Percentiles rank a stretch among this genome's conserved stretches.
Evolutionary conservation across 768 basidiomycete genomes (phyloP).

Genomic region (Cystoderma amianthinum): DNA sequence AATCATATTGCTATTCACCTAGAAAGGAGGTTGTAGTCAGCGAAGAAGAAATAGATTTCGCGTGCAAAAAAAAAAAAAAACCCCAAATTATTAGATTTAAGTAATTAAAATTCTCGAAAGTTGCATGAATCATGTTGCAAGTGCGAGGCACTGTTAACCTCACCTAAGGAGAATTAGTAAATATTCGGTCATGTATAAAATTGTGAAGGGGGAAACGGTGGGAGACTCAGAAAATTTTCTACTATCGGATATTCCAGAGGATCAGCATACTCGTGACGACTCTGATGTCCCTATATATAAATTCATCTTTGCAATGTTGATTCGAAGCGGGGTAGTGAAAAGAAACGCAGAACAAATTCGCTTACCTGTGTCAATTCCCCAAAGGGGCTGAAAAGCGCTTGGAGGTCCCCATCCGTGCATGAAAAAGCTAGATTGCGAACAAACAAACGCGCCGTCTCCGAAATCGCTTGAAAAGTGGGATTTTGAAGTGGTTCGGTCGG

Average conservation of each 20-base stretch:
- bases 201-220: neutral
- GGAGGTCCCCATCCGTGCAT: slow-evolving; percentile 67
- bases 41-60: no score
- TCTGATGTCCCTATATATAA: slow-evolving; percentile 54
- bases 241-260: slow-evolving; percentile 47
- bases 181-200: no score
- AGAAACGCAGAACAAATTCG: slow-evolving; percentile 2
- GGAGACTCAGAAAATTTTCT: slow-evolving; percentile 38
- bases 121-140: no score
- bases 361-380: slow-evolving; percentile 77
- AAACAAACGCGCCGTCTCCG: slow-evolving; percentile 77
- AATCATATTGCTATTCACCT: slow-evolving; percentile 30
- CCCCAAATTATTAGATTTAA: no score
- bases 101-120: no score
- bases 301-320: slow-evolving; percentile 29
- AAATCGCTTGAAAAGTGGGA: slow-evolving; percentile 50
- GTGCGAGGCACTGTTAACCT: no score
- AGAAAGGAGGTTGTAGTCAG: slow-evolving; percentile 4
- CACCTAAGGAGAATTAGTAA: no score
- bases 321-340: slow-evolving; percentile 7
- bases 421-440: slow-evolving; percentile 93
- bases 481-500: neutral
- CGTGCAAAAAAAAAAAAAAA: no score
- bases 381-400: slow-evolving; percentile 54
- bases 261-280: slow-evolving; percentile 31